Evolutionary conservation across 2,329 filamentous ascomycete species (phyloP), one percentile per base, ranked within the genome.

Genomic region (Clarireedia hainanense): DNA sequence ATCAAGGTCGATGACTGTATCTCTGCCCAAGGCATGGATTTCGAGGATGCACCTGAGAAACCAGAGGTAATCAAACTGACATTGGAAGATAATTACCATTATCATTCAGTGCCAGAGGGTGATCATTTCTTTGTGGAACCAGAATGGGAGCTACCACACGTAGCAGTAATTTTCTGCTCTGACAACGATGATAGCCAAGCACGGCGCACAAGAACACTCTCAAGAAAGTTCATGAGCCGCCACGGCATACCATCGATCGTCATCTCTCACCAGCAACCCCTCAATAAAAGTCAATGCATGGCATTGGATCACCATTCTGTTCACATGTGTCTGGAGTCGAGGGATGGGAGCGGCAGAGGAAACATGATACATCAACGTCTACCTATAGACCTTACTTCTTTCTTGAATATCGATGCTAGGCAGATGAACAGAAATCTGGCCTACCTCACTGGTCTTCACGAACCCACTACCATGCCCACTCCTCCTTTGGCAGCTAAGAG

Each of bases 401-500:
- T 79, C 60, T 67, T 75, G 55, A 76, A 76, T 57, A 74, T 79
- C 57, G 76, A 79, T 61, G 72, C 75, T 27, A 71, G 76, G 49
- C 77, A 80, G 65, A 75, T 80, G 72, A 80, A 79, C 63, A 71
- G 76, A 57, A 78, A 79, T 59, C 64, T 80, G 23, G 75, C 76
- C n/a, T 75, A 74, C 55, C 65, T 80, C 40, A 77, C 76, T 48
- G 64, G 66, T 23, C 63, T 69, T 26, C 59, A 68, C 26, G 67
- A 67, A 23, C 58, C 62, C 45, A 47, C 60, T 9, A 52, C 60
- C 6, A 45, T 39, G 3, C 9, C 56, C 17, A 53, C 27, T 20
- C 27, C 48, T 9, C 37, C 54, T 15, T 42, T 47, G 6, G 10
- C 40, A 6, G 5, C 47, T 9, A 60, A 56, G 27, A 65, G 60